Percentiles rank a stretch among this genome's conserved stretches.
Evolutionary conservation across 768 basidiomycete species (phyloP).

Genomic region (Chalciporus sphaerocephalus): DNA sequence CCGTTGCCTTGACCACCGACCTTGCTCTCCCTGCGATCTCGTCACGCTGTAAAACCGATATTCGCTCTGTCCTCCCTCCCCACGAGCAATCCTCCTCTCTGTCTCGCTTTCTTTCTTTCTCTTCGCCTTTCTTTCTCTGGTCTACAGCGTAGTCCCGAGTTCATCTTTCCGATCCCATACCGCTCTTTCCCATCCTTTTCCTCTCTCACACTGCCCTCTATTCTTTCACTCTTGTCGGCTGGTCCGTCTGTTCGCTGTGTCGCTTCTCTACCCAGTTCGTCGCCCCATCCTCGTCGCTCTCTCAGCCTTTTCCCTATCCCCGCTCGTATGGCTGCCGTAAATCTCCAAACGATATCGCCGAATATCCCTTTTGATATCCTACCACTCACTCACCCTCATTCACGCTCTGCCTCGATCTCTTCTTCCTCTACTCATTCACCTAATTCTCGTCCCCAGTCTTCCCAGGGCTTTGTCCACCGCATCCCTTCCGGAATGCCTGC

Average conservation of each 20-base stretch:
- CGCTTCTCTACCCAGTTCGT: slow-evolving; percentile 28
- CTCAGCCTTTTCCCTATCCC: slow-evolving; percentile 13
- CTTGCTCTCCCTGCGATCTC: slow-evolving; percentile 32
- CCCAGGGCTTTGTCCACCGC: slow-evolving; percentile 58
- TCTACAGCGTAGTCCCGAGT: slow-evolving; percentile 20
- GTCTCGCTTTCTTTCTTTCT: slow-evolving; percentile 1
- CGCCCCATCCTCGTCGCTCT: slow-evolving; percentile 37
- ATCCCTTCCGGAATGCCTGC: slow-evolving; percentile 49
- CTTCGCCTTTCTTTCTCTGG: slow-evolving; percentile 19
- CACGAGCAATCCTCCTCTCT: slow-evolving; percentile 12
- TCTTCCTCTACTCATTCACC: slow-evolving; percentile 71
- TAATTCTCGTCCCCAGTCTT: slow-evolving; percentile 73
- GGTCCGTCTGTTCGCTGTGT: slow-evolving; percentile 47
- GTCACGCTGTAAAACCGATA: slow-evolving; percentile 23
- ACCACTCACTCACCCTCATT: slow-evolving; percentile 58
- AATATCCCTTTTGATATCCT: slow-evolving; percentile 70
- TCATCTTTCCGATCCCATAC: neutral
- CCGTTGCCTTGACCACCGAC: slow-evolving; percentile 55
- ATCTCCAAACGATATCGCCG: slow-evolving; percentile 67
- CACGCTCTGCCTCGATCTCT: slow-evolving; percentile 74
- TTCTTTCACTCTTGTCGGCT: slow-evolving; percentile 39
- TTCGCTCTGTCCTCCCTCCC: slow-evolving; percentile 11
- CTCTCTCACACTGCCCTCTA: neutral
- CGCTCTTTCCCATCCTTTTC: neutral
- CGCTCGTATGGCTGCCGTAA: slow-evolving; percentile 63